Evolutionary conservation across 1,284 basidiomycete species (phyloP).

Genomic region (Rhizoctonia solani): DNA sequence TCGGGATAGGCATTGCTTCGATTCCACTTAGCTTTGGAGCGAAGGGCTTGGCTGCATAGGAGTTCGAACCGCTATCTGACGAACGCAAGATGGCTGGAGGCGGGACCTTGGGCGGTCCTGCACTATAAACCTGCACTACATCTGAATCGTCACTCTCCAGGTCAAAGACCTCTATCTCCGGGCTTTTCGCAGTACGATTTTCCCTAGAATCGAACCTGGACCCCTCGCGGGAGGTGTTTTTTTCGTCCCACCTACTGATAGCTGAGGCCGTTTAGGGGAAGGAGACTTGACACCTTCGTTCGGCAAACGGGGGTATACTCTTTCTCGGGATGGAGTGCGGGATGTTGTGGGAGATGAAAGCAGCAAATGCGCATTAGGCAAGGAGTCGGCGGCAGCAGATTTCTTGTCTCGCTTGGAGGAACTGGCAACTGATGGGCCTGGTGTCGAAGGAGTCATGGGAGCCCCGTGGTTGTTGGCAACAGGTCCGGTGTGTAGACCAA

Average conservation of each 20-base stretch:
- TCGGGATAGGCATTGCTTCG: slow-evolving; percentile 13
- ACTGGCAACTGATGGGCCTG: neutral
- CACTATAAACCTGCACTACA: neutral
- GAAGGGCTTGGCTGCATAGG: slow-evolving; percentile 1
- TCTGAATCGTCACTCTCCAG: slow-evolving; percentile 26
- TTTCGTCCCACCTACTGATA: neutral
- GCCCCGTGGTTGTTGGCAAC: neutral
- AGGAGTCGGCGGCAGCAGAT: neutral
- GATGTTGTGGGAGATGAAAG: slow-evolving; percentile 5
- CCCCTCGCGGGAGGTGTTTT: neutral
- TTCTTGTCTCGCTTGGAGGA: neutral
- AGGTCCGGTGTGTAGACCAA: slow-evolving; percentile 20
- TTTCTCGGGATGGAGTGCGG: slow-evolving; percentile 20
- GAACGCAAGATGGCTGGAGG: neutral
- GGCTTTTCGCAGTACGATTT: neutral
- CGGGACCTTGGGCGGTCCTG: neutral
- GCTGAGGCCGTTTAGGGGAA: slow-evolving; percentile 3
- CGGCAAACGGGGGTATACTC: slow-evolving; percentile 20
- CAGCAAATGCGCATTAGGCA: neutral
- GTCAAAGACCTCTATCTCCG: slow-evolving; percentile 8
- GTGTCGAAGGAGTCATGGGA: slow-evolving; percentile 26
- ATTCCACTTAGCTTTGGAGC: slow-evolving; percentile 5
- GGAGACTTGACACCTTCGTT: slow-evolving; percentile 2
- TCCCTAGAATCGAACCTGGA: neutral
- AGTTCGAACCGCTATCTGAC: neutral